These are phyloP conservation scores for Atkinsonella hypoxylon DNA, from an alignment of 2,329 filamentous ascomycete genomes.

Conservation along the genomic window DNA sequence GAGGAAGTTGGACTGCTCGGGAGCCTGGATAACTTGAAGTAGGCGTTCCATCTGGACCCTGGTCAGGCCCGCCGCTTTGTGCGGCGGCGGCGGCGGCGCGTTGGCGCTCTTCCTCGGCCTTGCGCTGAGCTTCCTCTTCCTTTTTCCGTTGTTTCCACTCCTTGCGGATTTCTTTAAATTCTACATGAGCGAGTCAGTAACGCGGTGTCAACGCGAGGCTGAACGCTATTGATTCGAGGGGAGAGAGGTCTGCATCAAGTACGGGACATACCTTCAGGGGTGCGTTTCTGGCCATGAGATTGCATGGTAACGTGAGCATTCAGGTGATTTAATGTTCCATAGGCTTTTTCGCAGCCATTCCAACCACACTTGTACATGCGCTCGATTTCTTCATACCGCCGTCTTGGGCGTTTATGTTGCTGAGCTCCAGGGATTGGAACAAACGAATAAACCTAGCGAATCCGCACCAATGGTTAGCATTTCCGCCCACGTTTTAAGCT, in stretches of 20 bases:
- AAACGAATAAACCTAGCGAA: constrained; percentile 84
- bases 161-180: constrained; percentile 98
- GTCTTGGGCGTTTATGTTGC: constrained; percentile 88
- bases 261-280: constrained; percentile 73
- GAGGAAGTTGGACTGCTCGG: constrained; percentile 54
- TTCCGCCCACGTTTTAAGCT: neutral
- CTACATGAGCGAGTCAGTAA: constrained; percentile 33
- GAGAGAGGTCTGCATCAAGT: too few relatives aligned
- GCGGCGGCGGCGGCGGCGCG: constrained; percentile 26
- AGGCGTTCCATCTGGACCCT: constrained; percentile 28
- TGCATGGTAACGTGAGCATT: constrained; percentile 99
- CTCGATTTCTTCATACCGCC: constrained; percentile 96
- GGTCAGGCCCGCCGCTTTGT: constrained; percentile 37
- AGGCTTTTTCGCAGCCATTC: constrained; percentile 97
- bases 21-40: constrained; percentile 45
- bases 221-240: too few relatives aligned
- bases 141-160: constrained; percentile 99
- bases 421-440: constrained; percentile 94
- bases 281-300: constrained; percentile 86
- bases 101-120: constrained; percentile 80
- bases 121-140: constrained; percentile 85
- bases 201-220: too few relatives aligned
- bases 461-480: constrained; percentile 7
- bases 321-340: constrained; percentile 91
- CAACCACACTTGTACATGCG: constrained; percentile 99